A percentile compares a stretch with the other conserved stretches of the same genome.
phyloP scores from a whole-genome alignment of 2,329 filamentous ascomycete species.

The Didymella lethalis region DNA sequence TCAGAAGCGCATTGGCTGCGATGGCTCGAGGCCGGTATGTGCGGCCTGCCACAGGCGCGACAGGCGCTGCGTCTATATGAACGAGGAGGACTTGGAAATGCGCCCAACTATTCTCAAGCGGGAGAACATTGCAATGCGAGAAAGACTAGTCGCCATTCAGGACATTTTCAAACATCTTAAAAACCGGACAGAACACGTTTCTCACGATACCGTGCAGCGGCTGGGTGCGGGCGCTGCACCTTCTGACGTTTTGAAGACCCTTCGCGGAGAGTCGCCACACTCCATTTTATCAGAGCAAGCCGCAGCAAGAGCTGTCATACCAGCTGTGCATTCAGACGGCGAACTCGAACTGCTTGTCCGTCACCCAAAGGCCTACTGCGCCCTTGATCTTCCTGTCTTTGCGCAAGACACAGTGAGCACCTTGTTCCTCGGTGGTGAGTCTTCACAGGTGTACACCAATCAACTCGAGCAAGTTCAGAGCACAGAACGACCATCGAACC shows the following conservation, averaged over 20 bases:
- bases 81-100: slow-evolving; percentile 21
- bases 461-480: slow-evolving; percentile 6
- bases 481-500: slow-evolving; percentile 1
- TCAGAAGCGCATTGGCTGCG: slow-evolving; percentile 22
- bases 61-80: slow-evolving; percentile 23
- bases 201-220: slow-evolving; percentile 20
- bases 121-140: slow-evolving; percentile 21
- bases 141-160: slow-evolving; percentile 17
- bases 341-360: slow-evolving; percentile 24
- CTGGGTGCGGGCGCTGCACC: slow-evolving; percentile 18
- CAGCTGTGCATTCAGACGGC: slow-evolving; percentile 21
- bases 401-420: slow-evolving; percentile 12
- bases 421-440: slow-evolving; percentile 9
- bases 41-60: slow-evolving; percentile 20
- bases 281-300: slow-evolving; percentile 15
- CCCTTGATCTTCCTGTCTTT: slow-evolving; percentile 17
- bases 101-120: slow-evolving; percentile 22
- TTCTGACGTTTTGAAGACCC: slow-evolving; percentile 15
- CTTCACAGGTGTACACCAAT: slow-evolving; percentile 5
- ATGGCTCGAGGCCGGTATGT: slow-evolving; percentile 19
- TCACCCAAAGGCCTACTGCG: slow-evolving; percentile 20
- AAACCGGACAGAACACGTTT: slow-evolving; percentile 12
- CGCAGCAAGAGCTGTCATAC: slow-evolving; percentile 20
- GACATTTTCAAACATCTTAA: slow-evolving; percentile 22
- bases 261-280: slow-evolving; percentile 15